Evolutionary conservation across 257 asterid species (phyloP).

Genomic region (Fraxinus cuspidata): DNA sequence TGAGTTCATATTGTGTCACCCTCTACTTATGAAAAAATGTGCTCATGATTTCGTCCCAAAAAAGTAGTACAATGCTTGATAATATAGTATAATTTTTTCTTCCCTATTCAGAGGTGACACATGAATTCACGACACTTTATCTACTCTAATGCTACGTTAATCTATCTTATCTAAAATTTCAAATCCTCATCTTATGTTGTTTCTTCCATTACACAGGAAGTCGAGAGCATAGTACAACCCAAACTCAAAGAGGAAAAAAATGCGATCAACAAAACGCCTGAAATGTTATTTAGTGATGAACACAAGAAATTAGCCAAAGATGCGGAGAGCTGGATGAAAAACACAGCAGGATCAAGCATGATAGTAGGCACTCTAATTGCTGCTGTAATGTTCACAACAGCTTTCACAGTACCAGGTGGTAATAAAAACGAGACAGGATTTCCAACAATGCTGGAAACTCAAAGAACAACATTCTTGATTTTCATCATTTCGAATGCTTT

Average conservation of each 20-base stretch:
- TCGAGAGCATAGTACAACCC: constrained; percentile 34
- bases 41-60: neutral
- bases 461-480: constrained; percentile 18
- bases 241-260: constrained; percentile 34
- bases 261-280: constrained; percentile 31
- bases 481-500: constrained; percentile 38
- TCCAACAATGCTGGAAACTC: constrained; percentile 24
- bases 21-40: neutral
- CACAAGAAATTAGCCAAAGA: constrained; percentile 26
- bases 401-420: constrained; percentile 45
- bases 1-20: neutral
- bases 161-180: neutral
- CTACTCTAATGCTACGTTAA: neutral
- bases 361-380: constrained; percentile 37
- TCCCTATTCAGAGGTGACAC: neutral
- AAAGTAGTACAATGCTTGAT: too few relatives aligned
- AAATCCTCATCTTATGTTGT: neutral
- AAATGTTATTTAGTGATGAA: constrained; percentile 22
- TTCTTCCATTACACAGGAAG: constrained; percentile 12
- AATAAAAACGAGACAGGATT: constrained; percentile 10
- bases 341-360: constrained; percentile 38
- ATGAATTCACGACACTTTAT: neutral
- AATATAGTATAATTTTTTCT: neutral
- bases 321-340: constrained; percentile 40
- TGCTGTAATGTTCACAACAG: constrained; percentile 42